phyloP scores from a whole-genome alignment of 176 grass and related monocot species.

The Canna indica region DNA sequence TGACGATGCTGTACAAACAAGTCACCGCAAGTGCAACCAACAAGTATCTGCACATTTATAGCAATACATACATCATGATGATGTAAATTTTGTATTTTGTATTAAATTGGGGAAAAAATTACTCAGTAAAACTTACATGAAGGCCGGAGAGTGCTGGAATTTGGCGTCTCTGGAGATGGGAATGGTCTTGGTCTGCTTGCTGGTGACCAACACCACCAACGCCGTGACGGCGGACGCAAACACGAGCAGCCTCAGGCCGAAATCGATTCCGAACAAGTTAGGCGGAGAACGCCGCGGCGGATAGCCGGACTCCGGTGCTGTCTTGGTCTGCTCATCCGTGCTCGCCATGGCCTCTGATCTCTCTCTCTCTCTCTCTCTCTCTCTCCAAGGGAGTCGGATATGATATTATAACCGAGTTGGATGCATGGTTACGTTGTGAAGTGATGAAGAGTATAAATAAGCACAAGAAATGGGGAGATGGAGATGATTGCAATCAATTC shows the following conservation, averaged over 20 bases:
- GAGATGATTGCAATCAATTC: too few relatives aligned
- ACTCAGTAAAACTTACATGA: constrained; percentile 36
- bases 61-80: neutral
- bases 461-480: too few relatives aligned
- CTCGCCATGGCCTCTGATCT: neutral
- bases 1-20: constrained; percentile 8
- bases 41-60: neutral
- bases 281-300: neutral
- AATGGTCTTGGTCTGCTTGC: constrained; percentile 37
- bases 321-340: neutral
- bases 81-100: neutral
- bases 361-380: neutral
- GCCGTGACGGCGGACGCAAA: constrained; percentile 7
- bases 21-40: neutral
- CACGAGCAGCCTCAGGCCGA: constrained; percentile 2
- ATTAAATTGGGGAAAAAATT: neutral
- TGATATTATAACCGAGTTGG: too few relatives aligned
- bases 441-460: too few relatives aligned
- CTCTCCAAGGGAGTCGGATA: too few relatives aligned
- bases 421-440: too few relatives aligned
- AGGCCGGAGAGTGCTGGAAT: constrained; percentile 52
- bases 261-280: neutral
- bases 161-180: constrained; percentile 51
- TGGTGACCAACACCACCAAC: constrained; percentile 46
- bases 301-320: neutral